These are phyloP conservation scores for Trypethelium eluteriae DNA, from an alignment of 495 filamentous ascomycete genomes.

Conservation along the genomic window DNA sequence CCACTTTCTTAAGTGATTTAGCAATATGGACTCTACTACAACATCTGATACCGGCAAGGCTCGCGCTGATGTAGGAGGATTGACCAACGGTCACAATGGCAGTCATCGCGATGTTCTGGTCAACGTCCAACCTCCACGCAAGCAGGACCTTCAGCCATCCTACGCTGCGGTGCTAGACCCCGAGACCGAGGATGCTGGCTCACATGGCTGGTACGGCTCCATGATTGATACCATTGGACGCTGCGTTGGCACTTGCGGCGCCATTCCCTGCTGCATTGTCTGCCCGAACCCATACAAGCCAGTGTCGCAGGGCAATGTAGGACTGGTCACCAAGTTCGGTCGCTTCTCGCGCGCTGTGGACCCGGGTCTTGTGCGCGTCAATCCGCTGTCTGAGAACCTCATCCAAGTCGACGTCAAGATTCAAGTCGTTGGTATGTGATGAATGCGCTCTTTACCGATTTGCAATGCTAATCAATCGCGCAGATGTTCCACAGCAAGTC, in stretches of 20 bases:
- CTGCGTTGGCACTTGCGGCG: slow-evolving; percentile 70
- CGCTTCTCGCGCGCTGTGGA: slow-evolving; percentile 95
- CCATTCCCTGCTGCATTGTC: slow-evolving; percentile 83
- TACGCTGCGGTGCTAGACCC: slow-evolving; percentile 73
- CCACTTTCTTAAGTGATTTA: neutral
- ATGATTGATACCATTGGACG: slow-evolving; percentile 69
- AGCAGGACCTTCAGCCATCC: slow-evolving; percentile 78
- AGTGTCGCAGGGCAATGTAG: slow-evolving; percentile 88
- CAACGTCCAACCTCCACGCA: slow-evolving; percentile 70
- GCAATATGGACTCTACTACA: neutral
- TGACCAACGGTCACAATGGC: slow-evolving; percentile 13
- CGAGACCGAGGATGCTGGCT: slow-evolving; percentile 56
- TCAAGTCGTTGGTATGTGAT: slow-evolving; percentile 71
- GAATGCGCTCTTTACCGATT: slow-evolving; percentile 1
- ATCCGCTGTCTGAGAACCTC: slow-evolving; percentile 85
- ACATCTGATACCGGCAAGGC: slow-evolving; percentile 20
- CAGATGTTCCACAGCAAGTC: slow-evolving; percentile 88
- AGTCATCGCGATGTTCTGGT: slow-evolving; percentile 43
- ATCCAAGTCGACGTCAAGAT: slow-evolving; percentile 97
- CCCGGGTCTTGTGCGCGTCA: slow-evolving; percentile 94
- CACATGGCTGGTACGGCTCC: slow-evolving; percentile 82
- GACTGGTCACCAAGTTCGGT: slow-evolving; percentile 90
- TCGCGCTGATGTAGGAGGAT: slow-evolving; percentile 7
- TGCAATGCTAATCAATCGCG: slow-evolving; percentile 9
- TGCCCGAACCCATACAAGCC: slow-evolving; percentile 96